Evolutionary conservation across 306 rosid genomes (phyloP).

Genomic region (Biancaea sappan): DNA sequence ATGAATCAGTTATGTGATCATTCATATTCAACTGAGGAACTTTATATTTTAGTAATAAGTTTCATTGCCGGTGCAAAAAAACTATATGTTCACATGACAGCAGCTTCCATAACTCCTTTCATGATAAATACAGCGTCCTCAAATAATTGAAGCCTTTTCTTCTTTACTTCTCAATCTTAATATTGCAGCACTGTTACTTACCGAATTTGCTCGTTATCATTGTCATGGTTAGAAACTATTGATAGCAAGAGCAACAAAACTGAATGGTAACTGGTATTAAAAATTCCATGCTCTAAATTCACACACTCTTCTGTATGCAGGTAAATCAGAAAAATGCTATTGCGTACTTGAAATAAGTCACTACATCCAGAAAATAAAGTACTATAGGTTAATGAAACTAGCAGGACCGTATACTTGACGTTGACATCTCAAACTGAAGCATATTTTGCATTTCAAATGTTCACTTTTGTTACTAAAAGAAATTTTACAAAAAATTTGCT

Average conservation of each 20-base stretch:
- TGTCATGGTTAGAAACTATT: background rate
- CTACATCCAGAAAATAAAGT: background rate
- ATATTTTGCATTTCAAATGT: background rate
- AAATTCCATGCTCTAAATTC: slow-evolving; percentile 12
- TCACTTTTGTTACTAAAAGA: background rate
- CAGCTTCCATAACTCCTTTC: slow-evolving; percentile 13
- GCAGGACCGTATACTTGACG: background rate
- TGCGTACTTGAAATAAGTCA: background rate
- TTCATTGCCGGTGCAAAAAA: slow-evolving; percentile 31
- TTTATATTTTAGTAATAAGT: slow-evolving; percentile 22
- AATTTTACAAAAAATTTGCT: background rate
- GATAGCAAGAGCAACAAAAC: slow-evolving; percentile 19
- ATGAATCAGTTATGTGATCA: slow-evolving; percentile 31
- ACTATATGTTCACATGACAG: background rate
- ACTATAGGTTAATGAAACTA: background rate
- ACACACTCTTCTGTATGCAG: background rate
- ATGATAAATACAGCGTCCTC: slow-evolving; percentile 27
- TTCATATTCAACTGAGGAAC: slow-evolving; percentile 36
- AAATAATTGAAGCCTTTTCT: slow-evolving; percentile 1
- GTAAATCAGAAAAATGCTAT: background rate
- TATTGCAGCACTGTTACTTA: slow-evolving; percentile 1
- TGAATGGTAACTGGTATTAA: background rate
- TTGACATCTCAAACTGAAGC: slow-evolving; percentile 26
- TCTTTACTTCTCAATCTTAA: slow-evolving; percentile 26
- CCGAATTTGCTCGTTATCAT: slow-evolving; percentile 1